phyloP scores from a whole-genome alignment of 345 rosid species.

The Salix purpurea region DNA sequence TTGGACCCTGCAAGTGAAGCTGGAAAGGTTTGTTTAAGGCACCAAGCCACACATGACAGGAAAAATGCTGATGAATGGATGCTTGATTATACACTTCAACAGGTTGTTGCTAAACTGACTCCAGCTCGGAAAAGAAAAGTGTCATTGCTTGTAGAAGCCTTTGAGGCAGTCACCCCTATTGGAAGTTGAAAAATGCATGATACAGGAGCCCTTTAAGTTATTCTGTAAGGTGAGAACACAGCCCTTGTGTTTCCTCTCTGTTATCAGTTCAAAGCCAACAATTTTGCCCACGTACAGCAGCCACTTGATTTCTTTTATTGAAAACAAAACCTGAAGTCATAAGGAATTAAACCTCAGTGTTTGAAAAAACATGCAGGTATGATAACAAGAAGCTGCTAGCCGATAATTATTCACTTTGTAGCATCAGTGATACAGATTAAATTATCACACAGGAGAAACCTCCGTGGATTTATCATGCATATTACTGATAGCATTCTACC shows the following conservation, averaged over 20 bases:
- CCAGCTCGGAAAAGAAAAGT: constrained; percentile 83
- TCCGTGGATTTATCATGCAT: neutral
- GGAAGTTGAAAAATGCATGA: constrained; percentile 4
- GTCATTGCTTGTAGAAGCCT: constrained; percentile 76
- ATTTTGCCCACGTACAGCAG: neutral
- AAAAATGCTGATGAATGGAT: constrained; percentile 81
- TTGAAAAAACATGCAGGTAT: neutral
- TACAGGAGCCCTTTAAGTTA: neutral
- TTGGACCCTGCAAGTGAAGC: constrained; percentile 38
- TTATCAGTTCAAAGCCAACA: neutral
- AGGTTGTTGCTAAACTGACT: constrained; percentile 68
- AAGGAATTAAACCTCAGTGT: neutral
- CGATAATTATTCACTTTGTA: neutral
- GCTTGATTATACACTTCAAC: constrained; percentile 79
- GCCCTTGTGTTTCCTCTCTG: neutral
- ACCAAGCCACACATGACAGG: constrained; percentile 52
- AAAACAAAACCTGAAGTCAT: neutral
- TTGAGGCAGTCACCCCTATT: constrained; percentile 63
- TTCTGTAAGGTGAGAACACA: neutral
- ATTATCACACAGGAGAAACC: neutral
- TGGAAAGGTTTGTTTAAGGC: constrained; percentile 66
- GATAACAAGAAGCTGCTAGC: neutral
- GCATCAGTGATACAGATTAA: neutral
- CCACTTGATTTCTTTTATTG: neutral
- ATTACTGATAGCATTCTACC: neutral